Base-by-base conservation (phyloP, 2,329 filamentous ascomycete genomes). In the Aspergillus terreus region DNA sequence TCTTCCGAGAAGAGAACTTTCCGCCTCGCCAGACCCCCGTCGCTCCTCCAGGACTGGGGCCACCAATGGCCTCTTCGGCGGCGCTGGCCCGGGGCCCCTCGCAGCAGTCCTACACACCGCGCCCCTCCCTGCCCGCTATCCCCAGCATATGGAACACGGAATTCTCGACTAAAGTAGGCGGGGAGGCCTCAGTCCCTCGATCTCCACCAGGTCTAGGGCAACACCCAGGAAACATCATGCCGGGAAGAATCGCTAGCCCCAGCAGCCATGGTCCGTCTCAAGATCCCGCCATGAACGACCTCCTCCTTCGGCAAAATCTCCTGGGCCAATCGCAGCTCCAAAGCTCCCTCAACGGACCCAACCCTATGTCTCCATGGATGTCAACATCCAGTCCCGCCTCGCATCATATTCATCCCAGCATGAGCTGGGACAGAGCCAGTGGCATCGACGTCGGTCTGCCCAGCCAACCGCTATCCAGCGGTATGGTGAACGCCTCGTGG, bases 121-220 rank as follows among this genome's bases (percentile, higher is more conserved):
- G 65, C 14, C 62, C 63, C 14, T 45, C 64, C 6, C 60, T 71
- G 15, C 61, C 61, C 12, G 54, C 56, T 27, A 58, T 78, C 5
- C 72, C 74, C 9, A 74, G 70, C 33, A 71, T 79, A 42, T 77
- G 71, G 67, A 76, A 72, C 46, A 71, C 72, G 0, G 68, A 71
- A 23, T 75, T 78, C 50, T 67, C 75, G 1, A 70, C 75, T 14
- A 67, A 71, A n/a, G 60, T 73, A 6, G 72, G 71, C 15, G 72
- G 71, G 50, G 75, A 76, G 36, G 59, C 62, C 36, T 52, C 63
- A 15, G 69, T 65, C 21, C 74, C 73, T 19, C 68, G 72, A 6
- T 69, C 70, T 23, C 71, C 71, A 19, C 65, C 68, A 11, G 69
- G 67, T 19, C 61, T 74, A 5, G 62, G 65, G 23, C 66, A 62